Evolutionary conservation across 1,284 basidiomycete species (phyloP).

Genomic region (Cutaneotrichosporon cutaneum): DNA sequence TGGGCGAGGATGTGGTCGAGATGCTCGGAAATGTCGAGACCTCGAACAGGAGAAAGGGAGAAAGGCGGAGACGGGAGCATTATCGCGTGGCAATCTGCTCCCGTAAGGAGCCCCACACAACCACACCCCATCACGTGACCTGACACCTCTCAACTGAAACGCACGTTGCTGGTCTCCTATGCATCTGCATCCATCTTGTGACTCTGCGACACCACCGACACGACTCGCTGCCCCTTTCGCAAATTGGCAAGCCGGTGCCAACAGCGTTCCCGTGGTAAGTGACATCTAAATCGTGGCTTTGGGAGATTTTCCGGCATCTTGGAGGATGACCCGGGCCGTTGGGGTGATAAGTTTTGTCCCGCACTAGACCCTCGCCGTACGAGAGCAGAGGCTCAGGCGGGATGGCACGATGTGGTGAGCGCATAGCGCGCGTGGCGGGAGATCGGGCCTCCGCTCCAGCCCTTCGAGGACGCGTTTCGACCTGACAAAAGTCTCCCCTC

Average conservation of each 20-base stretch:
- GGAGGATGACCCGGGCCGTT: background rate
- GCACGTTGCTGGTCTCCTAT: too few relatives aligned
- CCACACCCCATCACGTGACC: too few relatives aligned
- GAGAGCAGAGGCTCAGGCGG: background rate
- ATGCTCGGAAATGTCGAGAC: background rate
- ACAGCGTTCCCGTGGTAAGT: background rate
- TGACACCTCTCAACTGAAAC: too few relatives aligned
- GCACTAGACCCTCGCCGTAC: background rate
- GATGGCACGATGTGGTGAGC: constrained; percentile 7
- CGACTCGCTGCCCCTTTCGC: too few relatives aligned
- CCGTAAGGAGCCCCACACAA: too few relatives aligned
- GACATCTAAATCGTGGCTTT: background rate
- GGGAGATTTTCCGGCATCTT: background rate
- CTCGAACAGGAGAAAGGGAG: background rate
- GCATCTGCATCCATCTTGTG: too few relatives aligned
- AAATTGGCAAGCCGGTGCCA: too few relatives aligned
- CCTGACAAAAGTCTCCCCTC: constrained; percentile 4
- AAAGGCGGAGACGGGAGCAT: background rate
- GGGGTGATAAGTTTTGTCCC: background rate
- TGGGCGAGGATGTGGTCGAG: background rate
- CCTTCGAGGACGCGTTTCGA: background rate
- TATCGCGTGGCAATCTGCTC: background rate
- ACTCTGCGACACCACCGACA: too few relatives aligned
- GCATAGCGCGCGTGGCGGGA: background rate
- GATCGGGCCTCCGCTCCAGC: constrained; percentile 1